Percentiles rank a stretch among this genome's conserved stretches.
Conservation (phyloP, 257 asterid species). For the Solanum neorickii region DNA sequence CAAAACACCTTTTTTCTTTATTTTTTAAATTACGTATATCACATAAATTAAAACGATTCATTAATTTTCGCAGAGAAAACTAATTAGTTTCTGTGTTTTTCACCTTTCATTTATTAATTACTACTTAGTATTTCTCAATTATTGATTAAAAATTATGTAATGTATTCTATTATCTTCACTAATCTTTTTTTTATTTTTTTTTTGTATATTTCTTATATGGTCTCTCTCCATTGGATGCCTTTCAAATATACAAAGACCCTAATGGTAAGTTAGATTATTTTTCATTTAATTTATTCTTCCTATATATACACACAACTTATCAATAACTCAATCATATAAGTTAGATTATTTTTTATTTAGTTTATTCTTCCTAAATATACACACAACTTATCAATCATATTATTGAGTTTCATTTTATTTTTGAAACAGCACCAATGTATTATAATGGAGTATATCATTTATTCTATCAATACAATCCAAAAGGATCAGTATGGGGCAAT, state of each 20-base stretch:
- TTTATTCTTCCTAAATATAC: neutral
- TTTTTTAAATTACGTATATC: neutral
- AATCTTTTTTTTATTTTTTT: neutral
- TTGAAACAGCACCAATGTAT: conserved; percentile 26
- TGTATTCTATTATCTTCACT: neutral
- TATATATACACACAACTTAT: neutral
- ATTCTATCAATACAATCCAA: conserved; percentile 40
- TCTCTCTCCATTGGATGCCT: neutral
- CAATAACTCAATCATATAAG: neutral
- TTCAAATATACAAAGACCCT: conserved; percentile 22
- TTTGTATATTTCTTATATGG: neutral
- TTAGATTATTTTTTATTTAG: neutral
- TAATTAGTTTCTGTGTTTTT: neutral
- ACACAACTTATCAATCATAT: neutral
- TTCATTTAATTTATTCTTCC: neutral
- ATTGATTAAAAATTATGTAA: neutral
- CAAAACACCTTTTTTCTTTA: neutral
- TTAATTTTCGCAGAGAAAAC: neutral
- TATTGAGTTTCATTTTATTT: neutral
- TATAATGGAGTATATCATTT: conserved; percentile 39
- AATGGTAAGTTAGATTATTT: conserved; percentile 12
- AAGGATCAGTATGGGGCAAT: conserved; percentile 39
- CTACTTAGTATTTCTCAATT: neutral
- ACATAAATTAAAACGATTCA: neutral
- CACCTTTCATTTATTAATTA: neutral